phyloP scores from a whole-genome alignment of 495 filamentous ascomycete species.

The Tuber magnatum region DNA sequence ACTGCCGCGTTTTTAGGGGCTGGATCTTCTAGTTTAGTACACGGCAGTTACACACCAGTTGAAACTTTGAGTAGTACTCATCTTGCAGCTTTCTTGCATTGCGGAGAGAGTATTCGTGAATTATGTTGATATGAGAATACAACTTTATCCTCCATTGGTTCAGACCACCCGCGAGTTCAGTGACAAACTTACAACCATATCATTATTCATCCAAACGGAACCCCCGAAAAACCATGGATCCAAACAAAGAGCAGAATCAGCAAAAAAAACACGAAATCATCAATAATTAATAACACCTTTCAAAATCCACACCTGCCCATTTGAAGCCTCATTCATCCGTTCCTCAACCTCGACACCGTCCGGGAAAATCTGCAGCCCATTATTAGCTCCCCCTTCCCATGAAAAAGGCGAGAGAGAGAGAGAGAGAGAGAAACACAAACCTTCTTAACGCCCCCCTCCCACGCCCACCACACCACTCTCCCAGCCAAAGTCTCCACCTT shows the following conservation, averaged over 20 bases:
- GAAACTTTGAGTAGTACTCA: not conserved
- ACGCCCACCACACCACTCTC: slow-evolving; percentile 72
- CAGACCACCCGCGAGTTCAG: not conserved
- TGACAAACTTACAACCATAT: not conserved
- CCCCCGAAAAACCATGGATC: not conserved
- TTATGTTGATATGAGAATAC: not conserved
- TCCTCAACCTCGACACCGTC: slow-evolving; percentile 55
- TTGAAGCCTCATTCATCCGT: slow-evolving; percentile 55
- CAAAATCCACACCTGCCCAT: slow-evolving; percentile 62
- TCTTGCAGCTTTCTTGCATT: not conserved
- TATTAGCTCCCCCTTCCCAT: not conserved
- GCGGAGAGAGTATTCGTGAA: not conserved
- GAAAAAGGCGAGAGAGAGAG: not conserved
- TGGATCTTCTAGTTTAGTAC: not conserved
- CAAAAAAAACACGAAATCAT: slow-evolving; percentile 3
- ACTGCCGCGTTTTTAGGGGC: not conserved
- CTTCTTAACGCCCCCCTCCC: slow-evolving; percentile 61
- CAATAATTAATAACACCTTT: slow-evolving; percentile 53
- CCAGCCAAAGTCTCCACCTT: slow-evolving; percentile 66
- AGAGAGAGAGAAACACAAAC: slow-evolving; percentile 46
- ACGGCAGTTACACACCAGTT: not conserved
- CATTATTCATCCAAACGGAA: not conserved
- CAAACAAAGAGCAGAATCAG: not conserved
- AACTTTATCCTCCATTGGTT: not conserved
- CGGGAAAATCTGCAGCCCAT: slow-evolving; percentile 53